These are phyloP conservation scores for Pueraria montana DNA, from an alignment of 306 rosid species.

Conservation along the genomic window DNA sequence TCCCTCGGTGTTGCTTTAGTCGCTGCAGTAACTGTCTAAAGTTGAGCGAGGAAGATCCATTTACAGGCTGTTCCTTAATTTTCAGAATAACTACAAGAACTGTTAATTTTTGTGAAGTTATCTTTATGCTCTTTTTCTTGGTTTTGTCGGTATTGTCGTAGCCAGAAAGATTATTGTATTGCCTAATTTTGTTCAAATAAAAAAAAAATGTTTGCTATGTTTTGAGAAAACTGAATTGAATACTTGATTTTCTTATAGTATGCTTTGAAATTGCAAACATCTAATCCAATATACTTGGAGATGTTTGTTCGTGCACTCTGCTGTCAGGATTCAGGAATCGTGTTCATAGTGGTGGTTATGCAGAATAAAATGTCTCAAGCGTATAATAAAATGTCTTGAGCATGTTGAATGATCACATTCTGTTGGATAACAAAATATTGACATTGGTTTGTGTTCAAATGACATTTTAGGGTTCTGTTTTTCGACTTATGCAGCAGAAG, in stretches of 20 bases:
- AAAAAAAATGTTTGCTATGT: constrained; percentile 12
- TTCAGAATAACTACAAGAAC: background rate
- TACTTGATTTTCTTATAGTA: constrained; percentile 14
- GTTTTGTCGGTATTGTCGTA: constrained; percentile 7
- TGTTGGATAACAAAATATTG: background rate
- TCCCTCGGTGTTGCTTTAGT: constrained; percentile 43
- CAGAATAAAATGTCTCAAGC: background rate
- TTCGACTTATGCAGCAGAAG: background rate
- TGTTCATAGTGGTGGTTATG: background rate
- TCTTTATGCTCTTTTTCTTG: background rate
- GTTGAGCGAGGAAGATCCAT: constrained; percentile 37
- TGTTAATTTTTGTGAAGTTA: constrained; percentile 8
- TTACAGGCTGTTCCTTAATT: constrained; percentile 1
- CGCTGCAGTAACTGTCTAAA: background rate
- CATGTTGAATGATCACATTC: background rate
- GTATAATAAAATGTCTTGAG: background rate
- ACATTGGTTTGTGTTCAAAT: background rate
- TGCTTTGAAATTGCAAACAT: background rate
- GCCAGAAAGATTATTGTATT: constrained; percentile 14
- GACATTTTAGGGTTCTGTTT: background rate
- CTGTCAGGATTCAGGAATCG: background rate
- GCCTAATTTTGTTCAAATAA: constrained; percentile 20
- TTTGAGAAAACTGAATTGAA: constrained; percentile 17
- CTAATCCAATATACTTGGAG: background rate
- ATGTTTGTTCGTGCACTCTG: constrained; percentile 5